A percentile compares a stretch with the other conserved stretches of the same genome.
These are phyloP conservation scores for Akanthomyces uredinophilus DNA, from an alignment of 2,329 filamentous ascomycete species.

Conservation along the genomic window DNA sequence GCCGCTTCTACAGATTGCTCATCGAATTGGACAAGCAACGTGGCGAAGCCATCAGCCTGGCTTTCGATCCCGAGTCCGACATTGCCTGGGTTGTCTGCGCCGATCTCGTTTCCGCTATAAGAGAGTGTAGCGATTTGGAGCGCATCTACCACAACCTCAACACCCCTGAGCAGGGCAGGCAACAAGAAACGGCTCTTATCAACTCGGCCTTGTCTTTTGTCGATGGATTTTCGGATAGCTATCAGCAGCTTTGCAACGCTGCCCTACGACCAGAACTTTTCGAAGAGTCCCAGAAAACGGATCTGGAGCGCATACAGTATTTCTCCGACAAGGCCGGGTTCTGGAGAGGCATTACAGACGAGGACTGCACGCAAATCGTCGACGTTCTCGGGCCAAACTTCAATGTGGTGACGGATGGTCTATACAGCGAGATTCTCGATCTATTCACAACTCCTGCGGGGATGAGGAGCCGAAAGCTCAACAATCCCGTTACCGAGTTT, in stretches of 20 bases:
- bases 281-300: conserved; percentile 63
- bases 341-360: conserved; percentile 73
- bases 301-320: conserved; percentile 67
- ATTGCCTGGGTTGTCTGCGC: conserved; percentile 82
- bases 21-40: conserved; percentile 81
- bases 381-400: conserved; percentile 62
- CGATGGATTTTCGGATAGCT: conserved; percentile 63
- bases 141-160: conserved; percentile 64
- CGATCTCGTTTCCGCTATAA: conserved; percentile 72
- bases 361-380: conserved; percentile 68
- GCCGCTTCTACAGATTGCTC: conserved; percentile 79
- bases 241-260: conserved; percentile 61
- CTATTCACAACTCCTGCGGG: conserved; percentile 44
- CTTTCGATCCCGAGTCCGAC: conserved; percentile 64
- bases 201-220: conserved; percentile 66
- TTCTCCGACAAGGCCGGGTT: conserved; percentile 79
- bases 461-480: conserved; percentile 39
- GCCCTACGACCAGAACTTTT: conserved; percentile 69
- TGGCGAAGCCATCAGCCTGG: conserved; percentile 73
- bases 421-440: conserved; percentile 48
- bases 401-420: conserved; percentile 49
- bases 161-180: conserved; percentile 46
- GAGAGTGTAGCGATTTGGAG: conserved; percentile 76
- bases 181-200: conserved; percentile 57
- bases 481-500: conserved; percentile 62